Evolutionary conservation across 495 filamentous ascomycete genomes (phyloP).

Genomic region (Pyrenopolyporus hunteri): DNA sequence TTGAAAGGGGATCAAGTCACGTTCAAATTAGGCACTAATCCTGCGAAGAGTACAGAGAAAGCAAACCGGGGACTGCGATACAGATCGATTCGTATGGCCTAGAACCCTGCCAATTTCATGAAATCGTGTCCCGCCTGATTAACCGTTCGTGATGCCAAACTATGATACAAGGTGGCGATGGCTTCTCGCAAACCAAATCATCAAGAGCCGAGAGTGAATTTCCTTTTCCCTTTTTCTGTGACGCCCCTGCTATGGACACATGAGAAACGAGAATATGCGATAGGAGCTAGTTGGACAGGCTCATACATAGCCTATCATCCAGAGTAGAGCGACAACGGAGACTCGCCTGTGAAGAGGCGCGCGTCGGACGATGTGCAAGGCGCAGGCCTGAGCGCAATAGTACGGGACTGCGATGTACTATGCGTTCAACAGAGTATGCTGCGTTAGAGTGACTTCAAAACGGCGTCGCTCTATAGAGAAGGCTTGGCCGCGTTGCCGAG

Average conservation of each 20-base stretch:
- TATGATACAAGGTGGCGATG: constrained; percentile 24
- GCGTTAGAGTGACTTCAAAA: background rate
- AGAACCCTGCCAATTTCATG: constrained; percentile 8
- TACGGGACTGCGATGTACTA: background rate
- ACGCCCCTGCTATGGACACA: background rate
- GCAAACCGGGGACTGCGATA: too few relatives aligned
- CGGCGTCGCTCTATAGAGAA: constrained; percentile 37
- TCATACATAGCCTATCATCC: background rate
- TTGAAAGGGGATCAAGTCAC: too few relatives aligned
- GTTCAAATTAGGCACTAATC: too few relatives aligned
- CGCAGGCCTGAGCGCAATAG: background rate
- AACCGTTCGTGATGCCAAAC: constrained; percentile 16
- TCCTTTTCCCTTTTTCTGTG: background rate
- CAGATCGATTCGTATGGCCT: constrained; percentile 6
- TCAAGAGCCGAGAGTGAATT: constrained; percentile 21
- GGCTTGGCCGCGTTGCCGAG: constrained; percentile 44
- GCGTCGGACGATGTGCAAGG: background rate
- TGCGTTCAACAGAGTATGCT: background rate
- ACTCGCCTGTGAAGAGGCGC: background rate
- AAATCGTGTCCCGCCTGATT: constrained; percentile 6
- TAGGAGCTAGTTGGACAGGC: background rate
- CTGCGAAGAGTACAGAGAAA: too few relatives aligned
- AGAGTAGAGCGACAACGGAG: background rate
- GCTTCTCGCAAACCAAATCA: background rate
- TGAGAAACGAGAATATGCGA: background rate